Evolutionary conservation across 2,329 filamentous ascomycete species (phyloP).

Genomic region (Exophiala phaeomuriformis): DNA sequence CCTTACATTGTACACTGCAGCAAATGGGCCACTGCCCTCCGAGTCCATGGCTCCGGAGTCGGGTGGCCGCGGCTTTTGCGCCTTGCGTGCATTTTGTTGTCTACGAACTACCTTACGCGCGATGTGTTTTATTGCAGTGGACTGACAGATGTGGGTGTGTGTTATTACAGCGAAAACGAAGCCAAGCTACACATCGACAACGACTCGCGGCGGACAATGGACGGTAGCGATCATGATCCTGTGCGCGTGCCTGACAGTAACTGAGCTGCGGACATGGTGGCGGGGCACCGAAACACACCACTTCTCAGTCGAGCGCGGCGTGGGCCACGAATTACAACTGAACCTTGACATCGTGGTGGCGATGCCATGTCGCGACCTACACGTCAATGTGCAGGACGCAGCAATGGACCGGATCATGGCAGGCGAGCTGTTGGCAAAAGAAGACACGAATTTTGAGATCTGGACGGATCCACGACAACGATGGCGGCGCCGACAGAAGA

Average conservation of each 20-base stretch:
- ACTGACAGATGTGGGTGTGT: conserved; percentile 2
- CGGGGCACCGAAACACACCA: conserved; percentile 75
- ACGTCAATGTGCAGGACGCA: conserved; percentile 95
- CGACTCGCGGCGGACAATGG: conserved; percentile 84
- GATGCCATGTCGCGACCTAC: conserved; percentile 82
- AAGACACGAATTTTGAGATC: conserved; percentile 71
- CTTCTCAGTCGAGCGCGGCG: conserved; percentile 87
- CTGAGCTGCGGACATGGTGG: conserved; percentile 78
- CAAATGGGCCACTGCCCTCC: neutral
- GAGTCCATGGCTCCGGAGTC: no score
- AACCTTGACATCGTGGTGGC: conserved; percentile 88
- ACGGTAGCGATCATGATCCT: conserved; percentile 73
- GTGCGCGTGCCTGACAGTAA: conserved; percentile 66
- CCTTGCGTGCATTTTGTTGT: neutral
- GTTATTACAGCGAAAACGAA: conserved; percentile 77
- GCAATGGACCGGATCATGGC: conserved; percentile 87
- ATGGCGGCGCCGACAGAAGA: conserved; percentile 47
- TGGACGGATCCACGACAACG: conserved; percentile 46
- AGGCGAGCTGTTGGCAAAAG: conserved; percentile 62
- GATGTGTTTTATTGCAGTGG: neutral
- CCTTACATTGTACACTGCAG: neutral
- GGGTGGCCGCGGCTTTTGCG: no score
- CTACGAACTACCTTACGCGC: neutral
- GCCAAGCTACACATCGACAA: conserved; percentile 79
- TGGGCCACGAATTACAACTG: conserved; percentile 81